Percentiles rank a stretch among this genome's conserved stretches.
Evolutionary conservation across 768 basidiomycete species (phyloP).

Genomic region (Tylopilus sp.): DNA sequence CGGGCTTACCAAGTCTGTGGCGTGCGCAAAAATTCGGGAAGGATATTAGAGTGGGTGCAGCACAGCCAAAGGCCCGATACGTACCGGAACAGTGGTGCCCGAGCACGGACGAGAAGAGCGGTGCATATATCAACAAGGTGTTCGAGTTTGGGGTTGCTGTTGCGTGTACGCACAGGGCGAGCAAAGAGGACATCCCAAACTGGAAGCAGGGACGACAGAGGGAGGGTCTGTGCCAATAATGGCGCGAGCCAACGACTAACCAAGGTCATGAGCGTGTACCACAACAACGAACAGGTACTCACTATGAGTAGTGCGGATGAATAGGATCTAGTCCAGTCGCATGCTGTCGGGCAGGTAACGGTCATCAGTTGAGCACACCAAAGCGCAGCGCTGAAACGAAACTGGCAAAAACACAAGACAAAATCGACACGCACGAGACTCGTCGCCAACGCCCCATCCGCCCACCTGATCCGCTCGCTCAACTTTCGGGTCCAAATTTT

Average conservation of each 20-base stretch:
- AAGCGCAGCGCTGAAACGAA: background rate
- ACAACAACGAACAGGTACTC: constrained; percentile 25
- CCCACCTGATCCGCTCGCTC: constrained; percentile 56
- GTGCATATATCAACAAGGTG: constrained; percentile 68
- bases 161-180: constrained; percentile 49
- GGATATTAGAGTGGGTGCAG: background rate
- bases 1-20: constrained; percentile 52
- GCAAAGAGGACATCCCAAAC: constrained; percentile 75
- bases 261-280: background rate
- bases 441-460: constrained; percentile 57
- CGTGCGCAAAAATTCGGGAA: constrained; percentile 1
- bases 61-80: constrained; percentile 11
- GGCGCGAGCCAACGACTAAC: constrained; percentile 73
- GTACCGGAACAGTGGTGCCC: constrained; percentile 53
- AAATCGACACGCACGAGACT: constrained; percentile 45
- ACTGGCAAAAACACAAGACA: background rate
- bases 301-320: constrained; percentile 81
- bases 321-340: constrained; percentile 64
- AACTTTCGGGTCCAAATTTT: constrained; percentile 61
- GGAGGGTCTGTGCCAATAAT: constrained; percentile 69
- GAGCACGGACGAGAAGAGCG: constrained; percentile 61
- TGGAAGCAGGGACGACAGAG: constrained; percentile 52
- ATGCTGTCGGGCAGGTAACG: constrained; percentile 37
- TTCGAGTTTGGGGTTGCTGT: constrained; percentile 59
- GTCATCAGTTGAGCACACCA: background rate